Evolutionary conservation across 306 rosid species (phyloP), one percentile per base, ranked within the genome.

Genomic region (Inga oerstediana): DNA sequence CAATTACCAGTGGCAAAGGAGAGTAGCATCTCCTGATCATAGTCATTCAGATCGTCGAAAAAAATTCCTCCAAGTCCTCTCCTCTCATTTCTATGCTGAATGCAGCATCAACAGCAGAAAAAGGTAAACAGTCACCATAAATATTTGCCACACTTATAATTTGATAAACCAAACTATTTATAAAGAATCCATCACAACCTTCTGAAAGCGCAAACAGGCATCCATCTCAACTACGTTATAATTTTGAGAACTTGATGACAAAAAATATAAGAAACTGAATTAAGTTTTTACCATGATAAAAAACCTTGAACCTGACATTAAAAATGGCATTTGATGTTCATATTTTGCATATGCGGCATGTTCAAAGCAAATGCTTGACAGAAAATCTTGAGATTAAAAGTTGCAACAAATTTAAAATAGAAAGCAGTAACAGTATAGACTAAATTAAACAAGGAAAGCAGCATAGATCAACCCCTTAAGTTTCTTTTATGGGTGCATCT

Each of bases 11-110:
- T 94, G 76, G 99, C 92, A 85, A 96, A 96, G 73, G 99, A 87
- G 83, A 96, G 97, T 62, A 96, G 98, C 98, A 96, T 96, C 93
- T 93, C 99, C 88, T 92, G 99, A 83, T 96, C 97, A 86, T 92
- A 91, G 87, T 94, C 94, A 81, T 96, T 96, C 72, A 96, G 86
- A 89, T 96, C 99, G 56, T 96, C 98, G 66, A 96, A 96, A 91
- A 93, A 96, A 83, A 96, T 93, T 81, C 99, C 99, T 72, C 99
- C 99, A 79, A 96, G 98, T 14, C 99, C 99, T 76, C 99, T 87
- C 82, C 99, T 91, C 89, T 96, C 98, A 37, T 68, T 93, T 74
- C 99, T 97, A 88, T 94, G 99, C 98, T 96, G 93, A 84, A 83
- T 59, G 58, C 8, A n/a, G 77, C 84, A 85, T 76, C 35, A 77